Evolutionary conservation across 139 green algal genomes (phyloP).

Genomic region (Nannochloris sp.): DNA sequence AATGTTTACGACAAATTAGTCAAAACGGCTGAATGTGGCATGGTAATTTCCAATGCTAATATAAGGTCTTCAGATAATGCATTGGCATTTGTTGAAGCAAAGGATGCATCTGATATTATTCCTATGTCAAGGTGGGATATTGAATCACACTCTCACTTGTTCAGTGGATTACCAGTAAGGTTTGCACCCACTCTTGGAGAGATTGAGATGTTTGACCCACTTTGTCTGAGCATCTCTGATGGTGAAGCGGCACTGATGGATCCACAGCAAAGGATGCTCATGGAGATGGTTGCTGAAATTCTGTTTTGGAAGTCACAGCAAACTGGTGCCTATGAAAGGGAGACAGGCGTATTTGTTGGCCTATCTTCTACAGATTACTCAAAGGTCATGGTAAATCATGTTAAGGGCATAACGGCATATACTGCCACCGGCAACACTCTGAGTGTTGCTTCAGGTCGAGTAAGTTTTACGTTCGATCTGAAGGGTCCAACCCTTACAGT

Average conservation of each 20-base stretch:
- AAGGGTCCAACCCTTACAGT: conserved; percentile 57
- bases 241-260: conserved; percentile 58
- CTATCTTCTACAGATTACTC: conserved; percentile 26
- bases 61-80: conserved; percentile 8
- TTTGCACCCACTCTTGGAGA: conserved; percentile 31
- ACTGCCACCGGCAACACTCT: conserved; percentile 33
- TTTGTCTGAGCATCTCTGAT: conserved; percentile 36
- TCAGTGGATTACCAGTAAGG: conserved; percentile 19
- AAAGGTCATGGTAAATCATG: conserved; percentile 23
- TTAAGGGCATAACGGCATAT: conserved; percentile 16
- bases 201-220: conserved; percentile 45
- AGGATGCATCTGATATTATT: conserved; percentile 22
- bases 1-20: not conserved
- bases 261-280: conserved; percentile 73
- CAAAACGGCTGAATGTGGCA: not conserved
- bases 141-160: conserved; percentile 12
- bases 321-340: not conserved
- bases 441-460: conserved; percentile 63
- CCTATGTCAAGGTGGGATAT: conserved; percentile 29
- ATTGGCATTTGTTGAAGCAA: not conserved
- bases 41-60: not conserved
- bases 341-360: conserved; percentile 58
- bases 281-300: conserved; percentile 40
- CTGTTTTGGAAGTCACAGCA: conserved; percentile 12
- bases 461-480: conserved; percentile 68